Conservation (phyloP, 305 asterid species). For the Plantago rigida region DNA sequence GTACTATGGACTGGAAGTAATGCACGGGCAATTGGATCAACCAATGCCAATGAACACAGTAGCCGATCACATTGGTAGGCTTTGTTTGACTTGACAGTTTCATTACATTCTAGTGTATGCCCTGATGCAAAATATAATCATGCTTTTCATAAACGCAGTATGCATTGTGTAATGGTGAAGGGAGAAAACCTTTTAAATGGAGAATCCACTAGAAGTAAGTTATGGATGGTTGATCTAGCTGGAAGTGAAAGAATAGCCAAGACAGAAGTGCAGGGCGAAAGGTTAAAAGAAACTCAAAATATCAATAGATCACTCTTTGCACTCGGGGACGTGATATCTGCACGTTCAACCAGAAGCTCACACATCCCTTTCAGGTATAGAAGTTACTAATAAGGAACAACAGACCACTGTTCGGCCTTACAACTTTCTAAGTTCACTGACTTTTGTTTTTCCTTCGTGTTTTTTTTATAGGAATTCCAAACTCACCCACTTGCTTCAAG, state of each 20-base stretch:
- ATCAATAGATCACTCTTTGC: slow-evolving; percentile 90
- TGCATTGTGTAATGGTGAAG: slow-evolving; percentile 93
- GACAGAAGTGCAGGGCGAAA: slow-evolving; percentile 86
- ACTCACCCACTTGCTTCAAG: slow-evolving; percentile 98
- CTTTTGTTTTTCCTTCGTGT: neutral
- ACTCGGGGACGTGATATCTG: slow-evolving; percentile 89
- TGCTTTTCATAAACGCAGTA: slow-evolving; percentile 39
- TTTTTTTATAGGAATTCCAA: slow-evolving; percentile 71
- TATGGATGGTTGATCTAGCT: slow-evolving; percentile 88
- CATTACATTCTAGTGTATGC: too few relatives aligned
- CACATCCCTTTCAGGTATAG: slow-evolving; percentile 82
- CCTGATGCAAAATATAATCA: neutral
- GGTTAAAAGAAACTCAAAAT: slow-evolving; percentile 86
- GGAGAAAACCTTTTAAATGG: slow-evolving; percentile 79
- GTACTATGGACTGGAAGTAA: slow-evolving; percentile 75
- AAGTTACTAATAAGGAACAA: neutral
- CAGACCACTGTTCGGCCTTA: neutral
- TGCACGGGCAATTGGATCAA: slow-evolving; percentile 82
- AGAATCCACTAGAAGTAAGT: slow-evolving; percentile 84
- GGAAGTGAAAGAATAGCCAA: slow-evolving; percentile 97
- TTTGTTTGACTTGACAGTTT: neutral
- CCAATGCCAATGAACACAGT: slow-evolving; percentile 82
- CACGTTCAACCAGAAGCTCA: slow-evolving; percentile 79
- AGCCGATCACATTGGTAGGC: slow-evolving; percentile 92
- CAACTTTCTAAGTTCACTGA: slow-evolving; percentile 13